Evolutionary conservation across 768 basidiomycete genomes (phyloP).

Genomic region (Russula dissimulans): DNA sequence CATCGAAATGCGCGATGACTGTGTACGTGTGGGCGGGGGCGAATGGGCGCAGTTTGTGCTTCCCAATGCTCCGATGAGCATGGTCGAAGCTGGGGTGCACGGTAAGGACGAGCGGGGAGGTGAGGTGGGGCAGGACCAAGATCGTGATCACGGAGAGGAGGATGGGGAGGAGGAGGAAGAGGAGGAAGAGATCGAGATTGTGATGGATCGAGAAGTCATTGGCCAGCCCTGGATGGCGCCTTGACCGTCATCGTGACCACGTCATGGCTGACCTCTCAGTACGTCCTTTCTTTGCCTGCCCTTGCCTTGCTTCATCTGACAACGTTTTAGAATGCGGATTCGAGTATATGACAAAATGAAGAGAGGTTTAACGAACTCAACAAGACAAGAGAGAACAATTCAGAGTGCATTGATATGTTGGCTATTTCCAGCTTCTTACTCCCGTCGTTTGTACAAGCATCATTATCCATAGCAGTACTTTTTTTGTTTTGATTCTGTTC

Average conservation of each 20-base stretch:
- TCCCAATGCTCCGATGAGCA: conserved; percentile 50
- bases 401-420: neutral
- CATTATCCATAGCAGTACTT: conserved; percentile 19
- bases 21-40: conserved; percentile 54
- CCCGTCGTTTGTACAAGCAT: conserved; percentile 5
- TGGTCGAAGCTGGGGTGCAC: conserved; percentile 25
- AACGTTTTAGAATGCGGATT: too few relatives aligned
- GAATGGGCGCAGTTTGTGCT: conserved; percentile 55
- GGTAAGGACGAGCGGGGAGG: neutral
- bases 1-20: conserved; percentile 60
- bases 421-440: neutral
- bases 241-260: conserved; percentile 1
- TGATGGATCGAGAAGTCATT: conserved; percentile 43
- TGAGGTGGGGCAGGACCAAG: neutral
- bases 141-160: conserved; percentile 23
- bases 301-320: neutral
- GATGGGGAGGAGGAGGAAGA: conserved; percentile 49
- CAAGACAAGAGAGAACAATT: neutral
- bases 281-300: neutral
- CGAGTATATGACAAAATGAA: too few relatives aligned
- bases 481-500: neutral
- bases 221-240: conserved; percentile 14
- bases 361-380: too few relatives aligned
- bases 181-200: conserved; percentile 72
- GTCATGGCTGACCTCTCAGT: neutral